phyloP scores from a whole-genome alignment of 257 asterid species.

The Fraxinus quadrangulata region DNA sequence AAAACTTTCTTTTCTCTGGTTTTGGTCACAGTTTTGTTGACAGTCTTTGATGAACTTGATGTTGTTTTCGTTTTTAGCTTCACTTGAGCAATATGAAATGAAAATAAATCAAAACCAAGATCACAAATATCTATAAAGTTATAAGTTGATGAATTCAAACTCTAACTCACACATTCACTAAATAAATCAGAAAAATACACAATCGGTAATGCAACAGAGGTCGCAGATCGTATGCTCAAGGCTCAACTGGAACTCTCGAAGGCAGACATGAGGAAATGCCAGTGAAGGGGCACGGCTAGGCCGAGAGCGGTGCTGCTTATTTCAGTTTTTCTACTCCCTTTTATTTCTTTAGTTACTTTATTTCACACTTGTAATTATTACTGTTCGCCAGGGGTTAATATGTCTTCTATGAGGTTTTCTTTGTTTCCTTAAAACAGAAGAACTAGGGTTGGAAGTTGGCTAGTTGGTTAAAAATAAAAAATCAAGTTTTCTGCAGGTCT shows the following conservation, averaged over 20 bases:
- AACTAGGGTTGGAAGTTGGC: background rate
- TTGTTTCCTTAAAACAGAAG: background rate
- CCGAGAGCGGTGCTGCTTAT: background rate
- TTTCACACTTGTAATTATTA: background rate
- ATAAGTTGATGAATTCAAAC: background rate
- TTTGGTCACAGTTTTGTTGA: slow-evolving; percentile 53
- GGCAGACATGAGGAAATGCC: background rate
- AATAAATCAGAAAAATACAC: background rate
- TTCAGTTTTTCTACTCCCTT: background rate
- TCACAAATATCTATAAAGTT: background rate
- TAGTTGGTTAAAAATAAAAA: too few relatives aligned
- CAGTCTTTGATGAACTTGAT: slow-evolving; percentile 53
- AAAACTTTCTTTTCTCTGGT: slow-evolving; percentile 77
- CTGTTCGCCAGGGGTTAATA: background rate
- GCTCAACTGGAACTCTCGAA: background rate
- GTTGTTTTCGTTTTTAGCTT: slow-evolving; percentile 61
- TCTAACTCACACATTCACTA: background rate
- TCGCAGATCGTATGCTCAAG: too few relatives aligned
- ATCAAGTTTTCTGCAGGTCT: background rate
- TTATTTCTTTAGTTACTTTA: background rate
- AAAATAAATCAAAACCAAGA: slow-evolving; percentile 30
- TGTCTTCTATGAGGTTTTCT: background rate
- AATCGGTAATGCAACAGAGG: background rate
- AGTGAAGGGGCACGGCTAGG: background rate
- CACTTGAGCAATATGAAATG: slow-evolving; percentile 47